phyloP scores from a whole-genome alignment of 148 eudicot genomes.

The Beta vulgaris region DNA sequence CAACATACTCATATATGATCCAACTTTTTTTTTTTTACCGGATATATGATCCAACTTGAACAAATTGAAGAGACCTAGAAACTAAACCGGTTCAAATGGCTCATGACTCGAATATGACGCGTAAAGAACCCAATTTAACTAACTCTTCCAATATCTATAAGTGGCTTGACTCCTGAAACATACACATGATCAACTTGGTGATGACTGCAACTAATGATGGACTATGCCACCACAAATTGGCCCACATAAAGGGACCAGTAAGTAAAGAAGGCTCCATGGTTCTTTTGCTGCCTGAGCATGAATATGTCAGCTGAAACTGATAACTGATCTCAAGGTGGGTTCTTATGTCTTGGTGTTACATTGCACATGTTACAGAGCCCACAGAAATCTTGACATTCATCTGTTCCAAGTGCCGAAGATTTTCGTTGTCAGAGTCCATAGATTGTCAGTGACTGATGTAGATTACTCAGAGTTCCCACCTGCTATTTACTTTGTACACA shows the following conservation, averaged over 20 bases:
- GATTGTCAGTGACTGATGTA: neutral
- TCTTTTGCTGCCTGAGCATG: constrained; percentile 31
- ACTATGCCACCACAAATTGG: constrained; percentile 25
- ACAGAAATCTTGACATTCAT: constrained; percentile 24
- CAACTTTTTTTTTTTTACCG: too few species aligned
- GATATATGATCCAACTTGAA: too few species aligned
- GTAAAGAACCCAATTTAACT: too few species aligned
- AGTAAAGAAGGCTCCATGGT: constrained; percentile 33
- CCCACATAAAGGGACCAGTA: constrained; percentile 34
- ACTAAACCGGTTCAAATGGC: too few species aligned
- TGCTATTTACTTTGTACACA: constrained; percentile 11
- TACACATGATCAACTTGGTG: constrained; percentile 32
- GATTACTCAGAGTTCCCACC: constrained; percentile 10
- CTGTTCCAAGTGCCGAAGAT: constrained; percentile 17
- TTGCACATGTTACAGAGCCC: constrained; percentile 59
- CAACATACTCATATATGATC: neutral
- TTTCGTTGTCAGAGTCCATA: constrained; percentile 7
- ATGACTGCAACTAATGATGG: constrained; percentile 31
- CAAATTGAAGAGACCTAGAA: too few species aligned
- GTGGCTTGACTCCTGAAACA: neutral
- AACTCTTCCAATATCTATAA: too few species aligned
- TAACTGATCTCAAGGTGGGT: constrained; percentile 18
- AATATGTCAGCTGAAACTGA: constrained; percentile 27
- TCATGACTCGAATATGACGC: too few species aligned
- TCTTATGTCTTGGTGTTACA: constrained; percentile 25